phyloP scores from a whole-genome alignment of 306 rosid genomes.

The Rosa lucieae region DNA sequence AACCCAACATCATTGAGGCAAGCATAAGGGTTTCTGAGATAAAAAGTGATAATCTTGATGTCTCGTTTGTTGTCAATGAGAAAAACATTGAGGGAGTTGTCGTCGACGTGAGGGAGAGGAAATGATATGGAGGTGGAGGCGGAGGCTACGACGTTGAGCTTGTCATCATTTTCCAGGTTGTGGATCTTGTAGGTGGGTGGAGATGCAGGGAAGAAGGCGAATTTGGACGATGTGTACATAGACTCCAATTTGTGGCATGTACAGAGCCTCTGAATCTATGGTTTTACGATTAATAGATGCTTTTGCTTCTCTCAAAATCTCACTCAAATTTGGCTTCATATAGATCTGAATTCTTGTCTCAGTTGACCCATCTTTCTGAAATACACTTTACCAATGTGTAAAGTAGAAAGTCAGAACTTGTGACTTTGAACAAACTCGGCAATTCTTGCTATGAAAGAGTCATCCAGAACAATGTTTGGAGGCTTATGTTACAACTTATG shows the following conservation, averaged over 20 bases:
- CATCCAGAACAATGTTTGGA: background rate
- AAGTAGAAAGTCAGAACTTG: background rate
- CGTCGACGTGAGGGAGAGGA: conserved; percentile 56
- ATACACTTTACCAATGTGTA: background rate
- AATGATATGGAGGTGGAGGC: conserved; percentile 36
- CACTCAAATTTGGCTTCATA: background rate
- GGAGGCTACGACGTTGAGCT: conserved; percentile 64
- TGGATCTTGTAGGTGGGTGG: conserved; percentile 78
- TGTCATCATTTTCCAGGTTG: conserved; percentile 52
- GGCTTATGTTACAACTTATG: background rate
- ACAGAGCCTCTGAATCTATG: background rate
- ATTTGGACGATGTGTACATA: conserved; percentile 33
- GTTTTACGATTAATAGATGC: background rate
- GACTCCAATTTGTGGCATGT: background rate
- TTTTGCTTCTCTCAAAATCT: background rate
- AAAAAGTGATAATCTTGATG: conserved; percentile 85
- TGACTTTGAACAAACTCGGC: background rate
- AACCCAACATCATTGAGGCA: conserved; percentile 41
- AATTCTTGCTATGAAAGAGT: background rate
- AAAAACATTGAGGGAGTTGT: conserved; percentile 62
- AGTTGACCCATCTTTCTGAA: background rate
- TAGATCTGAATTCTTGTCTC: background rate
- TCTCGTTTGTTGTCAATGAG: conserved; percentile 74
- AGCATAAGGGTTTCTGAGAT: conserved; percentile 76
- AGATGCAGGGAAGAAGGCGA: conserved; percentile 95